Evolutionary conservation across 192 early-diverging fungal genomes (phyloP).

Genomic region (Coemansia sp.): DNA sequence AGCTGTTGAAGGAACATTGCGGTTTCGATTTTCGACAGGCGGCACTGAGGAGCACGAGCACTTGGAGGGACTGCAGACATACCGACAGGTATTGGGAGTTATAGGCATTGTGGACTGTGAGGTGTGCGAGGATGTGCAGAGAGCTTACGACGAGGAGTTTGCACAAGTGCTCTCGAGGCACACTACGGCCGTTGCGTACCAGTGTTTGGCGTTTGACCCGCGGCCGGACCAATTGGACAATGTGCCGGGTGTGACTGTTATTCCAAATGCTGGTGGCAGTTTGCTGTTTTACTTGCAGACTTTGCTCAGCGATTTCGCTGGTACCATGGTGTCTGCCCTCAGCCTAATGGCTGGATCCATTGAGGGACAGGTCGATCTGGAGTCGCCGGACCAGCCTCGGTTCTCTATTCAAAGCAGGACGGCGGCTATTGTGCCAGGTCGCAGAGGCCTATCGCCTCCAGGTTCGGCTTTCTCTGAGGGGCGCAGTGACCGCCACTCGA

Average conservation of each 20-base stretch:
- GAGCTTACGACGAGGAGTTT: constrained; percentile 32
- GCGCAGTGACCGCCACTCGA: constrained; percentile 5
- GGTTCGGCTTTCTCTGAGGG: constrained; percentile 2
- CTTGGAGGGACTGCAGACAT: constrained; percentile 51
- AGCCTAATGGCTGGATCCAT: constrained; percentile 43
- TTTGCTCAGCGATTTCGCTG: constrained; percentile 31
- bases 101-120: constrained; percentile 46
- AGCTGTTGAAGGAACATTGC: constrained; percentile 23
- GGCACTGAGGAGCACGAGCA: constrained; percentile 42
- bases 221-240: constrained; percentile 20
- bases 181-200: constrained; percentile 38
- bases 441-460: not conserved
- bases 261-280: constrained; percentile 19
- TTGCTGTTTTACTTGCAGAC: constrained; percentile 30
- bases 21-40: constrained; percentile 21
- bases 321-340: constrained; percentile 38
- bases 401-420: not conserved
- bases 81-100: constrained; percentile 47
- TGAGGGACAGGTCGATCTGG: constrained; percentile 31
- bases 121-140: constrained; percentile 12
- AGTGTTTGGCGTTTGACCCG: constrained; percentile 42
- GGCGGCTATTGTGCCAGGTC: not conserved
- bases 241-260: constrained; percentile 27
- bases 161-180: constrained; percentile 16
- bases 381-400: not conserved